These are phyloP conservation scores for Penicillium angulare DNA, from an alignment of 495 filamentous ascomycete genomes.

Conservation along the genomic window DNA sequence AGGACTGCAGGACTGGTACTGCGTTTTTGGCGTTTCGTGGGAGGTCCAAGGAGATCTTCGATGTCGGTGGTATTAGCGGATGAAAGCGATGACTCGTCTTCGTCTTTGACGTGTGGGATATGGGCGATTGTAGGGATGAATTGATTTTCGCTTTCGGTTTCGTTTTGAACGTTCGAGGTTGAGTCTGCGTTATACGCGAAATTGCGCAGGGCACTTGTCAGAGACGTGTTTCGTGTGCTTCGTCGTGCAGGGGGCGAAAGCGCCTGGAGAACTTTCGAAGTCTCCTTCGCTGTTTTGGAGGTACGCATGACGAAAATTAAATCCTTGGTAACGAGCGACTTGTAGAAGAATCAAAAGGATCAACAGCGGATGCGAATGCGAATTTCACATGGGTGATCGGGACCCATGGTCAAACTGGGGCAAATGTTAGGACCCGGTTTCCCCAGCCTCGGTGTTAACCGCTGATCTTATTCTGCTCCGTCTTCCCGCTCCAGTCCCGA, in stretches of 20 bases:
- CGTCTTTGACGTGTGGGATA: slow-evolving; percentile 10
- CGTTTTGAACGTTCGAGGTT: too few relatives aligned
- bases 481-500: too few relatives aligned
- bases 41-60: slow-evolving; percentile 57
- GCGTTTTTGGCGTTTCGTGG: slow-evolving; percentile 53
- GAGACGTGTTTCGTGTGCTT: slow-evolving; percentile 34
- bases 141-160: slow-evolving; percentile 17
- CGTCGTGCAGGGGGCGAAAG: slow-evolving; percentile 42
- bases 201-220: slow-evolving; percentile 24
- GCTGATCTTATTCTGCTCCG: neutral
- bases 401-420: neutral
- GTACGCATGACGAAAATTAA: slow-evolving; percentile 52
- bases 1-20: slow-evolving; percentile 12
- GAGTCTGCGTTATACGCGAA: slow-evolving; percentile 29
- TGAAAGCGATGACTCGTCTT: slow-evolving; percentile 42
- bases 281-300: slow-evolving; percentile 58
- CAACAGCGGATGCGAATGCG: neutral
- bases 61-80: slow-evolving; percentile 54
- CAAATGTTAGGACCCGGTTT: slow-evolving; percentile 2
- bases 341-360: neutral
- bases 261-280: slow-evolving; percentile 50
- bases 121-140: slow-evolving; percentile 7
- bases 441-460: slow-evolving; percentile 20
- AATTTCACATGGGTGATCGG: slow-evolving; percentile 23
- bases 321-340: neutral